These are phyloP conservation scores for Mycena sanguinolenta DNA, from an alignment of 768 basidiomycete genomes.

Conservation along the genomic window DNA sequence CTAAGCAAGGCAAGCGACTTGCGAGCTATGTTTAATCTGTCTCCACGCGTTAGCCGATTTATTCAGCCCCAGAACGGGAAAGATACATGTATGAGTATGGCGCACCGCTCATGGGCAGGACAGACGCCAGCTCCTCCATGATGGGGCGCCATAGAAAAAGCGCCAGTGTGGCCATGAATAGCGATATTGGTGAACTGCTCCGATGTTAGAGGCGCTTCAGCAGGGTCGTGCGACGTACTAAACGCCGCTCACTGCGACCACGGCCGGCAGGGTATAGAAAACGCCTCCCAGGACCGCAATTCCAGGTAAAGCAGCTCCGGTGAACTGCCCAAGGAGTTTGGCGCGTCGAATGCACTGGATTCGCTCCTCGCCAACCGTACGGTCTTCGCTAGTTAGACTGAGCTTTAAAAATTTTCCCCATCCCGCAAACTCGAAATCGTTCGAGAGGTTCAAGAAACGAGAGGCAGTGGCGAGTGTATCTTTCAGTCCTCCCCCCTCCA, in stretches of 20 bases:
- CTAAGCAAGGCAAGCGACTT: conserved; percentile 75
- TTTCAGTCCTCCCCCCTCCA: conserved; percentile 59
- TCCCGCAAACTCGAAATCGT: conserved; percentile 80
- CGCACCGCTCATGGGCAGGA: conserved; percentile 77
- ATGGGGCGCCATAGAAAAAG: conserved; percentile 82
- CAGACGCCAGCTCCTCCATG: conserved; percentile 79
- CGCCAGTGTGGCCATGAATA: conserved; percentile 72
- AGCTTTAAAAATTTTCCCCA: conserved; percentile 71
- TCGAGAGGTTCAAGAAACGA: conserved; percentile 71
- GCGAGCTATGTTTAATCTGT: conserved; percentile 71
- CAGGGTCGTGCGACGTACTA: conserved; percentile 59
- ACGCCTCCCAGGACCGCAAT: conserved; percentile 78
- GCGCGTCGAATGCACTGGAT: conserved; percentile 48
- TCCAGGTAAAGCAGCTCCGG: conserved; percentile 75
- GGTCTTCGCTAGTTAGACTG: conserved; percentile 59
- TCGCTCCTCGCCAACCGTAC: conserved; percentile 47
- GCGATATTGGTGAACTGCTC: conserved; percentile 74
- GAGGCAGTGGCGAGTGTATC: conserved; percentile 59
- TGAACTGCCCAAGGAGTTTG: conserved; percentile 70
- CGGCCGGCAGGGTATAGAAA: conserved; percentile 78
- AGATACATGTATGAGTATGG: conserved; percentile 79
- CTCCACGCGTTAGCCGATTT: background rate
- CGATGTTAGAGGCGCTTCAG: background rate
- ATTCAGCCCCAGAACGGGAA: background rate
- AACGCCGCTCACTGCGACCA: conserved; percentile 71